phyloP scores from a whole-genome alignment of 2,329 filamentous ascomycete genomes.

The Biscogniauxia mediterranea region DNA sequence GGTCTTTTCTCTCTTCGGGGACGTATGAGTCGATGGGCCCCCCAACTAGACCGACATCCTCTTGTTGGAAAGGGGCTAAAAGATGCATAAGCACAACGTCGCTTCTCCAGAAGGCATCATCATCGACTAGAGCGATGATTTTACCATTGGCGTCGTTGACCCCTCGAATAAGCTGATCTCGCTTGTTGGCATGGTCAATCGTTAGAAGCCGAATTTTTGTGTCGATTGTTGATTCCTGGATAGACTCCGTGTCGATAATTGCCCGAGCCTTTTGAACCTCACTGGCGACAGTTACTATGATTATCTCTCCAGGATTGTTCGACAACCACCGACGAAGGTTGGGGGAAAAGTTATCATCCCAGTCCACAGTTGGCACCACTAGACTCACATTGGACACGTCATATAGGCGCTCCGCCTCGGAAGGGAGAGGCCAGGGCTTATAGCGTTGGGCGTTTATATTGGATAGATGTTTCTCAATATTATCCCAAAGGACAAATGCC shows the following conservation, averaged over 20 bases:
- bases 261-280: neutral
- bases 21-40: slow-evolving; percentile 26
- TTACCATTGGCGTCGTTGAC: slow-evolving; percentile 20
- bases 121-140: slow-evolving; percentile 29
- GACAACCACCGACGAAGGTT: slow-evolving; percentile 25
- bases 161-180: slow-evolving; percentile 24
- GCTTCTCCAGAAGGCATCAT: slow-evolving; percentile 27
- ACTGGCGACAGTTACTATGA: slow-evolving; percentile 25
- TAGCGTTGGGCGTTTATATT: slow-evolving; percentile 7
- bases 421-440: slow-evolving; percentile 15
- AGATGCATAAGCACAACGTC: slow-evolving; percentile 17
- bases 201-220: slow-evolving; percentile 17
- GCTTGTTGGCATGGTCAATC: slow-evolving; percentile 24
- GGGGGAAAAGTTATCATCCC: slow-evolving; percentile 16
- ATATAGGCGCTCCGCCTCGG: neutral
- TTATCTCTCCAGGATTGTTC: slow-evolving; percentile 26
- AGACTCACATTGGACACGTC: slow-evolving; percentile 26
- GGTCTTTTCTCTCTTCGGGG: slow-evolving; percentile 16
- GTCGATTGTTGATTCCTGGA: slow-evolving; percentile 3
- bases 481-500: no score
- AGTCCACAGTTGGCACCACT: slow-evolving; percentile 28
- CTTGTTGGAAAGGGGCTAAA: slow-evolving; percentile 27
- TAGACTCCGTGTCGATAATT: slow-evolving; percentile 4
- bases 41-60: slow-evolving; percentile 22
- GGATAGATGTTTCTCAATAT: no score